Conservation (phyloP, 768 basidiomycete species). For the Mrakia frigida region DNA sequence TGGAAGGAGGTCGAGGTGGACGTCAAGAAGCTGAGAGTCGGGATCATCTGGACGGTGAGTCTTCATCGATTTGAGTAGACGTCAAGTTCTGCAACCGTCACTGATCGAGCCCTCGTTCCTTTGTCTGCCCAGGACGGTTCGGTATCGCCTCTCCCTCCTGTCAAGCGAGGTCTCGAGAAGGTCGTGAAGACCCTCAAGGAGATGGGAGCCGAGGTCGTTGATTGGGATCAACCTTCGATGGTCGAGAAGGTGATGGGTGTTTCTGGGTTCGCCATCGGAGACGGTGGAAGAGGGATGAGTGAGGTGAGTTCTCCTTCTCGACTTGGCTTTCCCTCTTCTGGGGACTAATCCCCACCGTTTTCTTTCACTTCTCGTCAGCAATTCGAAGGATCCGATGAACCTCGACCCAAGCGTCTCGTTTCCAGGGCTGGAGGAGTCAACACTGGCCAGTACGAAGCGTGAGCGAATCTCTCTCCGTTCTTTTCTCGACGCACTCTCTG, state of each 20-base stretch:
- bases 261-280: not conserved
- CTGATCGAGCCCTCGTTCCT: no score
- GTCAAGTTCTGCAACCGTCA: no score
- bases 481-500: not conserved
- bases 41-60: slow-evolving; percentile 39
- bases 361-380: not conserved
- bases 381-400: slow-evolving; percentile 5
- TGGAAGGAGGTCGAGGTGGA: slow-evolving; percentile 62
- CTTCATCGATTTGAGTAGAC: no score
- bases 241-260: not conserved
- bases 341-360: not conserved
- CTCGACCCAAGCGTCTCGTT: not conserved
- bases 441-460: not conserved
- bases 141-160: slow-evolving; percentile 61
- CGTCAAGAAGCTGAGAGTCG: slow-evolving; percentile 55
- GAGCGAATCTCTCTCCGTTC: not conserved
- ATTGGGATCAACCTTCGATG: slow-evolving; percentile 57
- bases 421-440: not conserved
- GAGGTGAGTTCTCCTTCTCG: not conserved
- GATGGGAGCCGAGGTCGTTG: slow-evolving; percentile 60
- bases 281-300: slow-evolving; percentile 7
- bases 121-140: slow-evolving; percentile 59
- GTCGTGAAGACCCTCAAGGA: slow-evolving; percentile 55
- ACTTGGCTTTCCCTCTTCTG: not conserved
- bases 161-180: slow-evolving; percentile 57